Evolutionary conservation across 192 early-diverging fungal species (phyloP), one percentile per base, ranked within the genome.

Genomic region (Umbelopsis sp.): DNA sequence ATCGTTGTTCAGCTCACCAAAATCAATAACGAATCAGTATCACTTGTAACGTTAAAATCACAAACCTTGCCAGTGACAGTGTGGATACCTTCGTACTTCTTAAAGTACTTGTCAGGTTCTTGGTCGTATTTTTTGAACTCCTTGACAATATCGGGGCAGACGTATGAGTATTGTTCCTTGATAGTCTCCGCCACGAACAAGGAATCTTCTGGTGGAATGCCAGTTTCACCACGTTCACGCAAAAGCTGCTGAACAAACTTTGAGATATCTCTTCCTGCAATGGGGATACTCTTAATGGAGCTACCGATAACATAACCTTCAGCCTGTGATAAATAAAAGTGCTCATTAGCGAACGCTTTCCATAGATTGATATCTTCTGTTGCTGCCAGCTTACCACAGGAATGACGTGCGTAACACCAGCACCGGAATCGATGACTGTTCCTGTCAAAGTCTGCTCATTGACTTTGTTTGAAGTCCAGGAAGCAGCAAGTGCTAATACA

Each of bases 321-420:
- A 70, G 96, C 95, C 94, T 95, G 77, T 25, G 7, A n/a, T 24
- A 41, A 32, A 62, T 7, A 10, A 36, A 3, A n/a, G 2, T 41
- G 47, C 0, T 24, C 29, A 29, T 66, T 22, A 7, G 21, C 41
- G 25, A 16, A 21, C n/a, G 20, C 47, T 49, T 49, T n/a, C 16
- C 11, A 7, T 3, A 54, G 12, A 45, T 4, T 17, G 16, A 49
- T 49, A 49, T 21, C n/a, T 9, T 49, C 16, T 17, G 4, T n/a
- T n/a, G 47, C n/a, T 9, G 12, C 17, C 1, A 82, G 12, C 88
- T 71, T 82, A 95, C 94, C 69, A 99, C 96, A 25, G 97, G 97
- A 75, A 99, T 99, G 50, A 99, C 97, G 80, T 99, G 97, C 14
- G 97, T 99, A 56, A 99, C 96, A 82, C 97, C 97, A 85, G 98